These are phyloP conservation scores for Cyberlindnera nakhonratchasimensis DNA, from an alignment of 805 yeast genomes.

Conservation along the genomic window DNA sequence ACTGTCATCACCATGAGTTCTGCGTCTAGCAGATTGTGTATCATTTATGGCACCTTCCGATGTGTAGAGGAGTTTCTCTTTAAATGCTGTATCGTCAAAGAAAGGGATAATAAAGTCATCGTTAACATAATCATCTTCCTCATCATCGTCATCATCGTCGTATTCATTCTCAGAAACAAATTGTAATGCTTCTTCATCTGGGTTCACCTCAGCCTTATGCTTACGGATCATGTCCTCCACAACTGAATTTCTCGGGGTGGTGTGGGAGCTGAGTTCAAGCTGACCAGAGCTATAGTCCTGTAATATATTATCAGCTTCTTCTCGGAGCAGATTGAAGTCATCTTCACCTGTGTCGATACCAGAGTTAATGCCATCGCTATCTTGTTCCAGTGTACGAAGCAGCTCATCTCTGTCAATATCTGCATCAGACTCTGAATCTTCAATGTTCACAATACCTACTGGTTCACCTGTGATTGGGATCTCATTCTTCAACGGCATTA, in stretches of 20 bases:
- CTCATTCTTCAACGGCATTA: constrained; percentile 18
- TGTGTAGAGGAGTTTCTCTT: constrained; percentile 17
- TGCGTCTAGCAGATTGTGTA: constrained; percentile 2
- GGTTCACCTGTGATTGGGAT: constrained; percentile 22
- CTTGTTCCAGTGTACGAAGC: constrained; percentile 34
- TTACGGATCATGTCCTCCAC: constrained; percentile 36
- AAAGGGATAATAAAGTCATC: constrained; percentile 49
- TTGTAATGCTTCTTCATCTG: constrained; percentile 37
- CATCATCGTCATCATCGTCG: constrained; percentile 26
- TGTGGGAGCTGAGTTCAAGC: constrained; percentile 27
- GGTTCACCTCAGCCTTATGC: constrained; percentile 38
- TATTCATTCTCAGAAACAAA: constrained; percentile 33
- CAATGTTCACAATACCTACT: constrained; percentile 25
- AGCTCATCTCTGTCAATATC: constrained; percentile 53
- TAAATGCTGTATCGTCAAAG: constrained; percentile 36
- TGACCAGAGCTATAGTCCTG: constrained; percentile 36
- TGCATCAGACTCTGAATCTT: constrained; percentile 49
- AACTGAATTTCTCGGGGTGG: constrained; percentile 32
- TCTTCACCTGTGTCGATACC: constrained; percentile 34
- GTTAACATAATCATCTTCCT: constrained; percentile 18
- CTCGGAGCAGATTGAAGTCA: constrained; percentile 34
- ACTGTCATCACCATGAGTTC: constrained; percentile 18
- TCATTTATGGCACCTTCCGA: constrained; percentile 15
- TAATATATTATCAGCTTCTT: constrained; percentile 42
- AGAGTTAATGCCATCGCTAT: constrained; percentile 34